Conservation (phyloP, 805 yeast genomes). For the Myxozyma vanderwaltii region DNA sequence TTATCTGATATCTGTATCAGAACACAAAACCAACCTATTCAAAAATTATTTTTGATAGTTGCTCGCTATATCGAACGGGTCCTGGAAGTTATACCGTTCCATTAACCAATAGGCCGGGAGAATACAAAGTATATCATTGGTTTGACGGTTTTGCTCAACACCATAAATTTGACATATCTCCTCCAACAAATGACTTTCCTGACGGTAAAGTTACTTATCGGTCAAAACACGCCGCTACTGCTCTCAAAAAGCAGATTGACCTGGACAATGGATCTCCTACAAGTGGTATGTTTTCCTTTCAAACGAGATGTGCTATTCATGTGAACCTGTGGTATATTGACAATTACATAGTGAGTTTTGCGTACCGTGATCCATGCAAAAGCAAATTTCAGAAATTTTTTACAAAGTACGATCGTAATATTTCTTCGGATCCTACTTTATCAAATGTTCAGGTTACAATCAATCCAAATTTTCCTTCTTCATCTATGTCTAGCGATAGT, state of each 20-base stretch:
- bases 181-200: conserved; percentile 7
- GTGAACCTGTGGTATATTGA: no score
- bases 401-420: conserved; percentile 1
- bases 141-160: conserved; percentile 15
- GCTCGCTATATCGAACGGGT: conserved; percentile 14
- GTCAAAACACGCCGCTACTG: conserved; percentile 10
- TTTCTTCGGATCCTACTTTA: background rate
- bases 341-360: conserved; percentile 7
- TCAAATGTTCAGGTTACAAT: conserved; percentile 10
- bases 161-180: conserved; percentile 12
- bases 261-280: conserved; percentile 5
- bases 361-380: conserved; percentile 17
- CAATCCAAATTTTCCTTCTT: conserved; percentile 12
- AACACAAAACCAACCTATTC: background rate
- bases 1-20: no score
- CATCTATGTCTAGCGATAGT: conserved; percentile 11
- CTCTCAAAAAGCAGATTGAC: background rate
- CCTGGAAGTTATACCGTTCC: conserved; percentile 22
- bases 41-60: background rate
- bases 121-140: conserved; percentile 17
- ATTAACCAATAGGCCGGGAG: conserved; percentile 4
- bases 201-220: conserved; percentile 13
- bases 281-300: background rate
- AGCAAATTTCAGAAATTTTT: conserved; percentile 14
- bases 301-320: no score